These are phyloP conservation scores for Salvia miltiorrhiza DNA, from an alignment of 257 asterid genomes.

Conservation along the genomic window DNA sequence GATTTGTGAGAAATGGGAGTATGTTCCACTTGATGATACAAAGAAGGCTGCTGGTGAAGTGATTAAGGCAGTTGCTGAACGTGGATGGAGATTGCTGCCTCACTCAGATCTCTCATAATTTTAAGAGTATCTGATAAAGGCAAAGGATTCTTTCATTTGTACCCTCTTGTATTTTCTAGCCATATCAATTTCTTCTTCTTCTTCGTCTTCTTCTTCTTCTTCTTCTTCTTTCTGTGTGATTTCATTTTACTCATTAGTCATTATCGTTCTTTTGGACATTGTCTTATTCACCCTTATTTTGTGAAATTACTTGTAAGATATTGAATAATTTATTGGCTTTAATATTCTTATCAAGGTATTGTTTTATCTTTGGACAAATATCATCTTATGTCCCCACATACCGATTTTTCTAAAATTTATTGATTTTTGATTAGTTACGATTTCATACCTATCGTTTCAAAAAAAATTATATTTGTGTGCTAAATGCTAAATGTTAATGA, in stretches of 20 bases:
- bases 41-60: conserved; percentile 65
- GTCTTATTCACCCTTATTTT: background rate
- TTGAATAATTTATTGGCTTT: background rate
- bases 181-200: background rate
- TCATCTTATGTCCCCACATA: no score
- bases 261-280: background rate
- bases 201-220: no score
- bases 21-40: conserved; percentile 64
- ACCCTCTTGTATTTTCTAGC: background rate
- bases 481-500: no score
- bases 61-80: conserved; percentile 47
- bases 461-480: no score
- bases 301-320: background rate
- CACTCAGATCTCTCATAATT: background rate
- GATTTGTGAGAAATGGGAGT: conserved; percentile 65
- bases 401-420: no score
- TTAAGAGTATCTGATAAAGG: background rate
- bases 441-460: no score
- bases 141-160: background rate
- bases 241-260: no score
- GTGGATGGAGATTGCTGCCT: conserved; percentile 60
- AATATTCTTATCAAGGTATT: background rate
- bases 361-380: no score
- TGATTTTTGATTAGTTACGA: no score
- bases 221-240: no score